Conservation (phyloP, 805 yeast genomes). For the Cyberlindnera misumaiensis region DNA sequence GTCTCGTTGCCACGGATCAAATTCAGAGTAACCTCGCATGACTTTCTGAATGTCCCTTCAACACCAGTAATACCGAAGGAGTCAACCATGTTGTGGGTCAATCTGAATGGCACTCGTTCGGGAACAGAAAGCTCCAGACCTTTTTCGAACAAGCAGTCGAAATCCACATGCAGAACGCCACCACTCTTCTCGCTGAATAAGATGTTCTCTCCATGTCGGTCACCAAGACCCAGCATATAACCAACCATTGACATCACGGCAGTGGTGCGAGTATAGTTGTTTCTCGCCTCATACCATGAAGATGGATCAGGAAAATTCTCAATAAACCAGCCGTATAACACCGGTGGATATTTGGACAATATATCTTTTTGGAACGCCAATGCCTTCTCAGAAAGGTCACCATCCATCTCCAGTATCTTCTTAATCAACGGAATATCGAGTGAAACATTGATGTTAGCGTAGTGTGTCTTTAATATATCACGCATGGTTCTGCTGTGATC, state of each 20-base stretch:
- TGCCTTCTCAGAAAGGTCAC: slow-evolving; percentile 28
- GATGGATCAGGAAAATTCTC: slow-evolving; percentile 87
- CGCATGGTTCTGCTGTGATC: slow-evolving; percentile 68
- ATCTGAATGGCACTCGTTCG: slow-evolving; percentile 88
- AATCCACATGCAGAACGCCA: slow-evolving; percentile 85
- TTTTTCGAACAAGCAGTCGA: slow-evolving; percentile 92
- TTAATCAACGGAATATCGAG: slow-evolving; percentile 23
- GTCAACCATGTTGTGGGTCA: slow-evolving; percentile 83
- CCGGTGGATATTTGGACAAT: slow-evolving; percentile 47
- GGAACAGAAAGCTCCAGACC: slow-evolving; percentile 69
- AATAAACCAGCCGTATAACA: slow-evolving; percentile 79
- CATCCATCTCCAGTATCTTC: slow-evolving; percentile 20
- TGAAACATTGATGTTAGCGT: slow-evolving; percentile 33
- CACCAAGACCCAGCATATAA: slow-evolving; percentile 89
- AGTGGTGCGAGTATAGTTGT: slow-evolving; percentile 64
- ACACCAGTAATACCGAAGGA: slow-evolving; percentile 85
- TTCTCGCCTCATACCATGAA: slow-evolving; percentile 78
- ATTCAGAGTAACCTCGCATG: slow-evolving; percentile 77
- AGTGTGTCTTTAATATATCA: slow-evolving; percentile 43
- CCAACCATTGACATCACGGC: slow-evolving; percentile 99
- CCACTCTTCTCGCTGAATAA: slow-evolving; percentile 70
- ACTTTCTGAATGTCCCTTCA: slow-evolving; percentile 81
- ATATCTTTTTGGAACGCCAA: slow-evolving; percentile 28
- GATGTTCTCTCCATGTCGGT: slow-evolving; percentile 91
- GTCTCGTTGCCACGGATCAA: slow-evolving; percentile 75